Conservation (phyloP, 768 basidiomycete species). For the Boletus insuetus region DNA sequence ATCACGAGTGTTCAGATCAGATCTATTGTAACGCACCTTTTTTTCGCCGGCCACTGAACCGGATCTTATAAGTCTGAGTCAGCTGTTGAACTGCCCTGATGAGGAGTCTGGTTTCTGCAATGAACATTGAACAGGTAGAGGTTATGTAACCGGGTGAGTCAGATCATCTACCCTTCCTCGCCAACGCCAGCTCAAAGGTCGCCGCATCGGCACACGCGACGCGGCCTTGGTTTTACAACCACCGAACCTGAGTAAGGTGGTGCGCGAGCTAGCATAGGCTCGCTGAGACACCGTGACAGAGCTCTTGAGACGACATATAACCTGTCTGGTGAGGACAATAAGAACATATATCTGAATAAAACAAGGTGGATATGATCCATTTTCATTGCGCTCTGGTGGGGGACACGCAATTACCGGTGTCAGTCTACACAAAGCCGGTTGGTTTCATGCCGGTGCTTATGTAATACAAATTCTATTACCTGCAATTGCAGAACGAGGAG, state of each 20-base stretch:
- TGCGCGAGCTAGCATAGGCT: not conserved
- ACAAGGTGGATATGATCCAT: too few relatives aligned
- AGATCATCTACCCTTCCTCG: constrained; percentile 11
- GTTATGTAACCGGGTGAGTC: constrained; percentile 16
- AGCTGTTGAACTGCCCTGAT: not conserved
- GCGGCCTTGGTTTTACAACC: not conserved
- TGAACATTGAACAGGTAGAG: not conserved
- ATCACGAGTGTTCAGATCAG: constrained; percentile 13
- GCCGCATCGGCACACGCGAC: constrained; percentile 26
- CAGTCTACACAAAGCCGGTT: constrained; percentile 4
- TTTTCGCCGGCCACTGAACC: constrained; percentile 7
- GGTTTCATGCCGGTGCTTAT: constrained; percentile 11
- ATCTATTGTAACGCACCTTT: constrained; percentile 10
- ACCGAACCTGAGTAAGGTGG: not conserved
- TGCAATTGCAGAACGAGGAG: too few relatives aligned
- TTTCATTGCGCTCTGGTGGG: too few relatives aligned
- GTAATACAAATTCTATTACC: constrained; percentile 1
- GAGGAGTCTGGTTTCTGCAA: constrained; percentile 11
- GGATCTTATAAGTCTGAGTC: constrained; percentile 10
- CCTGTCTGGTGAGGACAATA: constrained; percentile 6
- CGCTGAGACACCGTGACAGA: not conserved
- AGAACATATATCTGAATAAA: not conserved
- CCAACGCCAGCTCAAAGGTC: constrained; percentile 11
- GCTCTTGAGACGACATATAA: not conserved
- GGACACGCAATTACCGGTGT: not conserved